phyloP scores from a whole-genome alignment of 129 eudicot genomes.

The Pittosporum tobira region DNA sequence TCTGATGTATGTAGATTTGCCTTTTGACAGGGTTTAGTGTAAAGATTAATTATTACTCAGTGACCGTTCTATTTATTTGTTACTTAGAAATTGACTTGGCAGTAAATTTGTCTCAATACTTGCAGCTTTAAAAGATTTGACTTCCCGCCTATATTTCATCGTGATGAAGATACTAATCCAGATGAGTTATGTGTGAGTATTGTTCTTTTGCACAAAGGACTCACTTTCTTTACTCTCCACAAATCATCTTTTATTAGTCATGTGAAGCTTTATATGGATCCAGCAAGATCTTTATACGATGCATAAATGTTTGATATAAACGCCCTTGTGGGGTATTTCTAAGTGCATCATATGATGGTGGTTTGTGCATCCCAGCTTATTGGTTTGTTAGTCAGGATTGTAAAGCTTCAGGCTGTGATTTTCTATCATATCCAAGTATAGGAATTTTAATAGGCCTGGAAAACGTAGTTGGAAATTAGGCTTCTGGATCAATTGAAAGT shows the following conservation, averaged over 20 bases:
- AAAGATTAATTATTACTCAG: background rate
- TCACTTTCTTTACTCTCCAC: background rate
- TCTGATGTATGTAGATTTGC: conserved; percentile 51
- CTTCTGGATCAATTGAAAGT: background rate
- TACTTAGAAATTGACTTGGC: background rate
- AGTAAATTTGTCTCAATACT: conserved; percentile 5
- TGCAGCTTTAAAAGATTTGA: conserved; percentile 90
- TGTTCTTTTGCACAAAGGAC: conserved; percentile 2
- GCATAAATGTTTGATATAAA: no score
- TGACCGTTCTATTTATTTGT: conserved; percentile 6
- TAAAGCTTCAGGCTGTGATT: background rate
- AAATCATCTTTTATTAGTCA: background rate
- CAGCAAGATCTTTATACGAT: background rate
- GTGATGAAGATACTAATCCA: conserved; percentile 72
- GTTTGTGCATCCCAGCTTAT: background rate
- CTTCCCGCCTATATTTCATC: conserved; percentile 88
- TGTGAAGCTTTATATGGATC: background rate
- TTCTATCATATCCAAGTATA: background rate
- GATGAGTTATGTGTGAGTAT: conserved; percentile 82
- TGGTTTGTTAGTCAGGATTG: background rate
- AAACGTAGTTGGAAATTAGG: background rate
- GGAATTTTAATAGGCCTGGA: background rate
- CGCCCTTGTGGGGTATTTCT: background rate
- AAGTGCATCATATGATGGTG: background rate
- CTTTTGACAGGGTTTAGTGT: conserved; percentile 5